Evolutionary conservation across 106 monocot genomes (phyloP).

Genomic region (Vanilla planifolia): DNA sequence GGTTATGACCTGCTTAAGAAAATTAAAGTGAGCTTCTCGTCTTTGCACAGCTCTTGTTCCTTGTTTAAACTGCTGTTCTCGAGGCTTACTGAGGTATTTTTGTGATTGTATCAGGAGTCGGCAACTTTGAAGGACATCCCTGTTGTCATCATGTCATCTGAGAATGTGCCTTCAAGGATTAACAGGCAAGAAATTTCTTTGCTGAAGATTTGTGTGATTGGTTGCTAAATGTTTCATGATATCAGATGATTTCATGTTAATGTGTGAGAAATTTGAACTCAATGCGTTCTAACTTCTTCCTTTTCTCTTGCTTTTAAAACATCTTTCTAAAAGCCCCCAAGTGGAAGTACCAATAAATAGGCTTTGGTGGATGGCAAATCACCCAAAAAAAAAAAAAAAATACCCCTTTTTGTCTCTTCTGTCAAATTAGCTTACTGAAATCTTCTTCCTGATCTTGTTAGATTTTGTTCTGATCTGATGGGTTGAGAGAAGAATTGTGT

Average conservation of each 20-base stretch:
- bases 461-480: constrained; percentile 23
- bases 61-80: not conserved
- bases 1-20: constrained; percentile 66
- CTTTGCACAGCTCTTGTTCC: not conserved
- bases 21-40: constrained; percentile 27
- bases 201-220: too few relatives aligned
- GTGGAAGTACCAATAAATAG: too few relatives aligned
- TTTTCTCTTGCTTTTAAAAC: too few relatives aligned
- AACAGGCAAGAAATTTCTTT: constrained; percentile 26
- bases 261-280: too few relatives aligned
- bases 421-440: constrained; percentile 23
- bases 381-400: constrained; percentile 9
- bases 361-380: too few relatives aligned
- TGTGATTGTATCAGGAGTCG: constrained; percentile 21
- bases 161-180: constrained; percentile 49
- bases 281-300: too few relatives aligned
- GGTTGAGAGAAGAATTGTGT: not conserved
- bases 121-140: constrained; percentile 45
- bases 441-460: constrained; percentile 28
- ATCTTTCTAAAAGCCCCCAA: too few relatives aligned
- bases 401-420: not conserved
- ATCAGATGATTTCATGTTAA: too few relatives aligned
- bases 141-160: constrained; percentile 60
- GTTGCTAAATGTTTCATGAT: too few relatives aligned
- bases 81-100: not conserved